Conservation (phyloP, 1,284 basidiomycete species). For the Leccinum fuscescens region DNA sequence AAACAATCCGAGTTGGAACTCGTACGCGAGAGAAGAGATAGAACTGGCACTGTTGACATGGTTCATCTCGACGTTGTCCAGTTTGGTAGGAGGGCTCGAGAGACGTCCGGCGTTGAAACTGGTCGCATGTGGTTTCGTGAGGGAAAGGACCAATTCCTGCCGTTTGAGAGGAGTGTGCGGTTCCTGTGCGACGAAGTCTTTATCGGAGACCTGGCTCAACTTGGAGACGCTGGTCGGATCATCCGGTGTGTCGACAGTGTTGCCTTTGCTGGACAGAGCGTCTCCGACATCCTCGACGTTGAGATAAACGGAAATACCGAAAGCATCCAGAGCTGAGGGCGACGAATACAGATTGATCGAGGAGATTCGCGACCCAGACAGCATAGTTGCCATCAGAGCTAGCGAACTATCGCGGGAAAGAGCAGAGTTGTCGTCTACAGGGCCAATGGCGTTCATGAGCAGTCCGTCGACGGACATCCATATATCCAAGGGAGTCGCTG, state of each 20-base stretch:
- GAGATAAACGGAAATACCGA: slow-evolving; percentile 23
- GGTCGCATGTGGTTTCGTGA: neutral
- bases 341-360: slow-evolving; percentile 16
- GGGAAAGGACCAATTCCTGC: slow-evolving; percentile 17
- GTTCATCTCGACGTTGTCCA: slow-evolving; percentile 11
- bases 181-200: slow-evolving; percentile 2
- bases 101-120: neutral
- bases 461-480: slow-evolving; percentile 28
- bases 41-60: slow-evolving; percentile 22
- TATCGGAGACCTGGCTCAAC: slow-evolving; percentile 1
- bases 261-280: neutral
- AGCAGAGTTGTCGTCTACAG: neutral
- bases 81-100: slow-evolving; percentile 23
- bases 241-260: neutral
- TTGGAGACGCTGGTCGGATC: neutral
- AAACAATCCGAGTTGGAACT: slow-evolving; percentile 27
- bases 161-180: slow-evolving; percentile 14
- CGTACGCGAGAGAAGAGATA: slow-evolving; percentile 31
- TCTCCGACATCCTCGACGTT: slow-evolving; percentile 10
- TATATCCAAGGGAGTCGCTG: slow-evolving; percentile 10
- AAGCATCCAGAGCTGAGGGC: slow-evolving; percentile 16
- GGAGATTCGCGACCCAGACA: slow-evolving; percentile 5
- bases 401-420: neutral
- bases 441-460: slow-evolving; percentile 20
- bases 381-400: neutral